These are phyloP conservation scores for Botryotinia calthae DNA, from an alignment of 2,329 filamentous ascomycete genomes.

Conservation along the genomic window DNA sequence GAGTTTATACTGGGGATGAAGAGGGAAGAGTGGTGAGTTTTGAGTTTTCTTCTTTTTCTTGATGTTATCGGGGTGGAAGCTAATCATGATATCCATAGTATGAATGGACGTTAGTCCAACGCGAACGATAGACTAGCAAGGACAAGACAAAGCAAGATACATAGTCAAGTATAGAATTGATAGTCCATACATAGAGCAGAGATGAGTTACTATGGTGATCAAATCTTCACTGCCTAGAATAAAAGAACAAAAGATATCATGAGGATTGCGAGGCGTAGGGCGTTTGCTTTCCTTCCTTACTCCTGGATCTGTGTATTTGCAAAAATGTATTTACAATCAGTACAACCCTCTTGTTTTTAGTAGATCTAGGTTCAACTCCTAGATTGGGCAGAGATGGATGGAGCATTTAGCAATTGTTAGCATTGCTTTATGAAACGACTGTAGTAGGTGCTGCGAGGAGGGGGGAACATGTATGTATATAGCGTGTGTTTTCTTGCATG, in stretches of 20 bases:
- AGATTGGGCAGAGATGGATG: background rate
- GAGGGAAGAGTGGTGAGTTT: constrained; percentile 77
- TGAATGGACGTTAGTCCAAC: constrained; percentile 48
- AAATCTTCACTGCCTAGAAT: background rate
- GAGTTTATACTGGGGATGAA: constrained; percentile 92
- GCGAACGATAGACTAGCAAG: constrained; percentile 40
- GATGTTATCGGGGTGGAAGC: background rate
- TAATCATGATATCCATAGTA: constrained; percentile 29
- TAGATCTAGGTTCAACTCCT: background rate
- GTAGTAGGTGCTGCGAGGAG: background rate
- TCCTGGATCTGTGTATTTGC: background rate
- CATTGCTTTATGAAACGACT: background rate
- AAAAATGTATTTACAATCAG: background rate
- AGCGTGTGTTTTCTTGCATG: background rate
- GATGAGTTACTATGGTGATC: background rate
- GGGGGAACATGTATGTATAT: background rate
- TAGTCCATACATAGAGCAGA: constrained; percentile 1
- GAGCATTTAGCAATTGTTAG: background rate
- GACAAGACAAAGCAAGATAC: background rate
- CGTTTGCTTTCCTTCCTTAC: background rate
- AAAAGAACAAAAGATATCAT: background rate
- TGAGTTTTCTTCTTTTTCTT: constrained; percentile 2
- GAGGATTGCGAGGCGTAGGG: constrained; percentile 1
- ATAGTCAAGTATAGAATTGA: constrained; percentile 2
- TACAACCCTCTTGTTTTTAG: background rate